Evolutionary conservation across 2,329 filamentous ascomycete species (phyloP), one percentile per base, ranked within the genome.

Genomic region (Rutstroemia sp.): DNA sequence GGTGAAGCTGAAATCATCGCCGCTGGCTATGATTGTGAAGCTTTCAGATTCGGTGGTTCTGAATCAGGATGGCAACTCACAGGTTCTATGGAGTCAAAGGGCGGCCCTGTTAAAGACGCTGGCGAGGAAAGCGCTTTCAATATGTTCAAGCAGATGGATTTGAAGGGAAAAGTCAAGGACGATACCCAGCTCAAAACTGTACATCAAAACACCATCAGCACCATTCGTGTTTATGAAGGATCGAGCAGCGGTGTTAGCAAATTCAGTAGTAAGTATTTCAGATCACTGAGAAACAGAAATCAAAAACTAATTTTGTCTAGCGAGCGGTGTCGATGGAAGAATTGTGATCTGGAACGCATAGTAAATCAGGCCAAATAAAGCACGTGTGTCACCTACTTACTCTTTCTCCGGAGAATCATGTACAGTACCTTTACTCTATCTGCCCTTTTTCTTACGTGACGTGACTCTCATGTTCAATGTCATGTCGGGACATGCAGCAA

Each of bases 71-170:
- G 94, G 94, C 81, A 90, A 68, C 76, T 96, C 39, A 82, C 80
- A 38, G 92, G 91, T 34, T 87, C 89, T 4, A 76, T 97, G 59
- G 92, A 96, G 74, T 91, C 92, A 73, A 78, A 81, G 60, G 60
- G 67, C 49, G 54, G 64, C 54, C 56, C 68, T 48, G 40, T 59
- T 44, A 75, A 73, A 2, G 84, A 80, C 57, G 81, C 82, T 55
- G 81, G 87, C 34, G 94, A 97, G 73, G 94, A 97, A 72, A 94
- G 88, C 62, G 94, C 94, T 23, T 77, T 96, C 71, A 96, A 97
- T 73, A 96, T 97, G 90, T 99, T 99, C 76, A 84, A 85, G 67
- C 92, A 96, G 76, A 97, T 99, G 94, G 94, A 99, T 73, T 79
- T 99, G 63, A 96, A 94, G 79, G 94, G 94, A 60, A 95, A 95